Evolutionary conservation across 1,139 yeast species (phyloP).

Genomic region (Lodderomyces pseudojiufengensis): DNA sequence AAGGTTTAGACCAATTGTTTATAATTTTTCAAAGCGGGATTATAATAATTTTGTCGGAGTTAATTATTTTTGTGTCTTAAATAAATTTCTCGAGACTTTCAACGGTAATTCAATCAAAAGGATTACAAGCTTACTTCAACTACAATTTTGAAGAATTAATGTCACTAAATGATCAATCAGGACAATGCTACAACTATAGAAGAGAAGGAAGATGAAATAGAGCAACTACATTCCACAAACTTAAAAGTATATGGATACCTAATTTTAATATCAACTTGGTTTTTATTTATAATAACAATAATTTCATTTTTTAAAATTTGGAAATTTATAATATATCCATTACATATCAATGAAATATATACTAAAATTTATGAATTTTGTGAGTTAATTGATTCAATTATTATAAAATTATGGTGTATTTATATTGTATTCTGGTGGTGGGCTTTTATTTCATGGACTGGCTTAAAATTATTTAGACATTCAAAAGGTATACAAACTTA

Average conservation of each 20-base stretch:
- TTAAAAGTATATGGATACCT: conserved; percentile 32
- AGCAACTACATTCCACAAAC: too few relatives aligned
- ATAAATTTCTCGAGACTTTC: too few relatives aligned
- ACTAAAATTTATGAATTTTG: conserved; percentile 14
- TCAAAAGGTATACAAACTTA: conserved; percentile 50
- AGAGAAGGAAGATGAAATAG: too few relatives aligned
- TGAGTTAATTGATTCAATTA: conserved; percentile 42
- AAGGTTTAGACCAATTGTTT: too few relatives aligned
- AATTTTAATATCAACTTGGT: conserved; percentile 37
- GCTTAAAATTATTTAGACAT: conserved; percentile 72
- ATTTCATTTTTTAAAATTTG: conserved; percentile 45
- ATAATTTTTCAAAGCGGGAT: too few relatives aligned
- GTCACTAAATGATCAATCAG: too few relatives aligned
- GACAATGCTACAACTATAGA: too few relatives aligned
- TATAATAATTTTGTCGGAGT: too few relatives aligned
- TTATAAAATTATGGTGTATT: conserved; percentile 49
- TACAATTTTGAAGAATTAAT: too few relatives aligned
- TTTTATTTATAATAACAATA: conserved; percentile 36
- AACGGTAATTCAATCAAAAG: too few relatives aligned
- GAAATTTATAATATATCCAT: conserved; percentile 38
- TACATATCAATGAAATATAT: conserved; percentile 18
- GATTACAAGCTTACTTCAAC: too few relatives aligned
- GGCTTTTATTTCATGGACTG: conserved; percentile 73
- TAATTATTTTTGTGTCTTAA: too few relatives aligned
- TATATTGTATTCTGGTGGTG: conserved; percentile 72